Conservation (phyloP, 164 flowering plant species). For the Hamamelis virginiana region DNA sequence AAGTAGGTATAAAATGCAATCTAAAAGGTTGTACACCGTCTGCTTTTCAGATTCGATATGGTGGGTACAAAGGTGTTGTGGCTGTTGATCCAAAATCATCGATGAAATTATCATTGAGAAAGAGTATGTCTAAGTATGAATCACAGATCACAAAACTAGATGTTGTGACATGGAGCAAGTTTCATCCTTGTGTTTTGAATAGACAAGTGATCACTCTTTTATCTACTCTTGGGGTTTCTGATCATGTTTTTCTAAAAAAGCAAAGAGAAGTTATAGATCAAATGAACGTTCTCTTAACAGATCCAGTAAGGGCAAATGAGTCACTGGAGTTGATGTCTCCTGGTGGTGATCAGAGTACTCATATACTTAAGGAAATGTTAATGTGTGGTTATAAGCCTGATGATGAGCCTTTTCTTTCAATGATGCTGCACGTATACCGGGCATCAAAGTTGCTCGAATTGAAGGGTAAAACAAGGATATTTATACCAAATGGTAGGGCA, state of each 20-base stretch:
- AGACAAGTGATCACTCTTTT: slow-evolving; percentile 80
- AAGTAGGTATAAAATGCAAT: slow-evolving; percentile 72
- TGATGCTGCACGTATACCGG: slow-evolving; percentile 78
- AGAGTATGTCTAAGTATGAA: slow-evolving; percentile 73
- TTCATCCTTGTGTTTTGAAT: slow-evolving; percentile 78
- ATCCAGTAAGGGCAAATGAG: slow-evolving; percentile 62
- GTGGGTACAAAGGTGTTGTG: slow-evolving; percentile 94
- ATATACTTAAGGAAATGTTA: slow-evolving; percentile 75
- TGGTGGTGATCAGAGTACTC: slow-evolving; percentile 65
- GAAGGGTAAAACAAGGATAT: slow-evolving; percentile 62
- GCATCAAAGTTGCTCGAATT: slow-evolving; percentile 66
- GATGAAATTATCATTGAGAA: too few relatives aligned
- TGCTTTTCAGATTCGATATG: slow-evolving; percentile 81
- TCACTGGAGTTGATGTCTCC: slow-evolving; percentile 71
- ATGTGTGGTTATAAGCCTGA: slow-evolving; percentile 77
- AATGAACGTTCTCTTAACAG: slow-evolving; percentile 52
- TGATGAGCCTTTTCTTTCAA: slow-evolving; percentile 78
- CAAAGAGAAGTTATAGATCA: slow-evolving; percentile 66
- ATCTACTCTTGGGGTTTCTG: slow-evolving; percentile 81
- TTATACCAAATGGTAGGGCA: slow-evolving; percentile 61
- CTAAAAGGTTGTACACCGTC: slow-evolving; percentile 50
- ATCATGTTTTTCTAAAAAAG: slow-evolving; percentile 58
- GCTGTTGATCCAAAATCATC: slow-evolving; percentile 80
- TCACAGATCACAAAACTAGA: slow-evolving; percentile 62
- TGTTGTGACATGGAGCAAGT: slow-evolving; percentile 74